Base-by-base conservation (phyloP, 345 rosid genomes). In the Camelina hispida region DNA sequence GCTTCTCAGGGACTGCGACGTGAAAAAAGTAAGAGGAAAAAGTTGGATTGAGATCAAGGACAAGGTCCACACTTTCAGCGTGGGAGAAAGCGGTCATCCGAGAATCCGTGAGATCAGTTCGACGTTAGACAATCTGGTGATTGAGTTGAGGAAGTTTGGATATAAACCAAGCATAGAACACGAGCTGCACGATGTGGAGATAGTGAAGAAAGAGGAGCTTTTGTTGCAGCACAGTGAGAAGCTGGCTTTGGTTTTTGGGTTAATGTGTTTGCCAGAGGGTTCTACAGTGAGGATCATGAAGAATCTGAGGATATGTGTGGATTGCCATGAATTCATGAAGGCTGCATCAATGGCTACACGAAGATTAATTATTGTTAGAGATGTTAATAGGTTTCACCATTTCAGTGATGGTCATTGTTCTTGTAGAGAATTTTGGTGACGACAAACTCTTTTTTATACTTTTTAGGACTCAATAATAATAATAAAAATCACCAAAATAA, bases 41-140 rank as follows among this genome's bases (percentile, higher is more conserved):
- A 93, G 98, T 62, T 92, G 98, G 98, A 85, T 90, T 68, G 90
- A 91, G 40, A 81, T 89, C 1, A 87, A 87, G 65, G 86, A 85
- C 72, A 77, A 77, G 74, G 91, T 90, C 57, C 91, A 92, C 51
- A 72, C 38, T 30, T 92, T 95, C 73, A 85, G 82, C 56, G 89
- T 72, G 28, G 89, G 87, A 58, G 97, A 90, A 20, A 82, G 74
- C 38, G 60, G 68, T 58, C 94, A 92, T 79, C 84, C 84, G 1
- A 84, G 86, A 83, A 87, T 84, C 62, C 69, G 25, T 18, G 91
- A 90, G 67, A 81, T 92, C 66, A 84, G 81, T 77, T 3, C 48
- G 47, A 81, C 64, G 71, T 73, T 90, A 72, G 86, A 87, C 25
- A 52, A 47, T 22, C 59, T 95, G 52, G 77, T 84, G 65, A 88